phyloP scores from a whole-genome alignment of 345 rosid species.

The Brassica carinata region DNA sequence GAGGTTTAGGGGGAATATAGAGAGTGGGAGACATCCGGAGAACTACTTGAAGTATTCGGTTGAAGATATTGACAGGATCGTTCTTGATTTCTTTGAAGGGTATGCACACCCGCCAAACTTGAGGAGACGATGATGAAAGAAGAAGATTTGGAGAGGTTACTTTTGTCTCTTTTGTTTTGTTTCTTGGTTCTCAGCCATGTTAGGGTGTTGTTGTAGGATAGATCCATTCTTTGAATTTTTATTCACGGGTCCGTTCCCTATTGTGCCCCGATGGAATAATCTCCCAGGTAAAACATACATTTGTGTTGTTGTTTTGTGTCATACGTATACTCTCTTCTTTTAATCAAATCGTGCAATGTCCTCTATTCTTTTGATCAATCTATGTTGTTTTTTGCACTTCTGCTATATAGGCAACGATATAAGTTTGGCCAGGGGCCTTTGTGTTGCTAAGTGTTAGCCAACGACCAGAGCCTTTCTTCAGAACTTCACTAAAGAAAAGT shows the following conservation, averaged over 20 bases:
- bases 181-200: slow-evolving; percentile 12
- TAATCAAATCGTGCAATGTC: no score
- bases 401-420: no score
- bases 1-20: slow-evolving; percentile 87
- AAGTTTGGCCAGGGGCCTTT: background rate
- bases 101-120: slow-evolving; percentile 68
- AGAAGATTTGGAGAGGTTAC: slow-evolving; percentile 48
- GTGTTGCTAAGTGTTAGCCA: background rate
- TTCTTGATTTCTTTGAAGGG: slow-evolving; percentile 96
- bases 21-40: slow-evolving; percentile 94
- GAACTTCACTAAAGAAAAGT: background rate
- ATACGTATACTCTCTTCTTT: slow-evolving; percentile 21
- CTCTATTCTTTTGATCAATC: background rate
- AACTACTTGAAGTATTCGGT: slow-evolving; percentile 83
- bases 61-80: slow-evolving; percentile 81
- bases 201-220: slow-evolving; percentile 34
- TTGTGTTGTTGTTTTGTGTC: slow-evolving; percentile 21
- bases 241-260: slow-evolving; percentile 7
- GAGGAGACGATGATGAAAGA: slow-evolving; percentile 65
- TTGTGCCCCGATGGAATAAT: slow-evolving; percentile 12
- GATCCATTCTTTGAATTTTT: slow-evolving; percentile 40
- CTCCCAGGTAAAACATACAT: slow-evolving; percentile 12
- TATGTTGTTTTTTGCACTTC: slow-evolving; percentile 50
- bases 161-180: slow-evolving; percentile 59
- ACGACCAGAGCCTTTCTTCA: background rate